phyloP scores from a whole-genome alignment of 2,329 filamentous ascomycete species.

The Escovopsis sp. region DNA sequence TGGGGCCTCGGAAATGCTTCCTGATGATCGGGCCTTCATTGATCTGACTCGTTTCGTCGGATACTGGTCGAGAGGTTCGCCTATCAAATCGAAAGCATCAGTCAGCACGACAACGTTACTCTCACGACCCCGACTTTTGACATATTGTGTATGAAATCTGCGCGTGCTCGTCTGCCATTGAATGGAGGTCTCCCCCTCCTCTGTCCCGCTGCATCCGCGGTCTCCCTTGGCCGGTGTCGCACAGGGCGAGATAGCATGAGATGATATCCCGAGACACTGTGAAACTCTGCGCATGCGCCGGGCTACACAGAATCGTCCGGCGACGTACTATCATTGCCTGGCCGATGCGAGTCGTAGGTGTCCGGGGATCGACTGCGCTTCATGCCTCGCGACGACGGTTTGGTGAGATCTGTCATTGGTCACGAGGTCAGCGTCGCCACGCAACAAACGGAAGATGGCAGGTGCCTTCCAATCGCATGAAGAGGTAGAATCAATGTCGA shows the following conservation, averaged over 20 bases:
- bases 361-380: slow-evolving; percentile 72
- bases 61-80: too few relatives aligned
- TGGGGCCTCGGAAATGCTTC: slow-evolving; percentile 40
- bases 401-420: slow-evolving; percentile 29
- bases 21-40: slow-evolving; percentile 41
- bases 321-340: slow-evolving; percentile 62
- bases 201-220: too few relatives aligned
- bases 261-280: slow-evolving; percentile 9
- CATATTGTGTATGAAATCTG: too few relatives aligned
- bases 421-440: slow-evolving; percentile 13
- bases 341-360: slow-evolving; percentile 32
- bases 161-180: too few relatives aligned
- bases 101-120: too few relatives aligned
- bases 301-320: slow-evolving; percentile 18
- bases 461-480: not conserved
- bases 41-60: slow-evolving; percentile 42
- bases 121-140: too few relatives aligned
- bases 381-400: slow-evolving; percentile 46
- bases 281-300: slow-evolving; percentile 18
- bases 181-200: too few relatives aligned
- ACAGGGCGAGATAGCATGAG: slow-evolving; percentile 17
- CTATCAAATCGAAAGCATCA: too few relatives aligned
- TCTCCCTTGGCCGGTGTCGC: slow-evolving; percentile 14
- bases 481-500: not conserved
- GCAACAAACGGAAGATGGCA: not conserved